A percentile compares a stretch with the other conserved stretches of the same genome.
Conservation (phyloP, 1,284 basidiomycete species). For the Xanthoconium separans region DNA sequence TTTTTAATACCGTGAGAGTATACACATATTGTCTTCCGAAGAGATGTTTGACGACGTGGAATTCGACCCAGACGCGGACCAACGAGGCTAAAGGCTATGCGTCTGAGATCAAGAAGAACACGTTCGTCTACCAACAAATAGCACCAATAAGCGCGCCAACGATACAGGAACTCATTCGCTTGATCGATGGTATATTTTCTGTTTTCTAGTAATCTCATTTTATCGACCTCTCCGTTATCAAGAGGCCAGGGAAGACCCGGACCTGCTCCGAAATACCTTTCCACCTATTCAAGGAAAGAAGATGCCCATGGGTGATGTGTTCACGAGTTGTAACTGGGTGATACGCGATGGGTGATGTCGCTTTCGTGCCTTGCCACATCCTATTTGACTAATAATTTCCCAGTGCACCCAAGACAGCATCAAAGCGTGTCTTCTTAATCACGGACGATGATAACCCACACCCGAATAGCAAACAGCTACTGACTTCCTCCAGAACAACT, state of each 20-base stretch:
- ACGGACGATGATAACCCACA: slow-evolving; percentile 84
- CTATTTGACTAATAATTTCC: background rate
- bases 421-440: slow-evolving; percentile 89
- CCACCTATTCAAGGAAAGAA: slow-evolving; percentile 56
- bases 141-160: slow-evolving; percentile 76
- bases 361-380: background rate
- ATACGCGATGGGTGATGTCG: slow-evolving; percentile 75
- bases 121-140: slow-evolving; percentile 76
- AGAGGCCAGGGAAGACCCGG: slow-evolving; percentile 61
- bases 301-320: slow-evolving; percentile 78
- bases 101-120: slow-evolving; percentile 74
- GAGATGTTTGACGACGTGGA: slow-evolving; percentile 17
- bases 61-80: slow-evolving; percentile 43
- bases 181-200: slow-evolving; percentile 63
- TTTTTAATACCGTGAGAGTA: slow-evolving; percentile 86
- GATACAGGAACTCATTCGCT: slow-evolving; percentile 69
- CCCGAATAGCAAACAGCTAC: slow-evolving; percentile 50
- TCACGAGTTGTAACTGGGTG: slow-evolving; percentile 85
- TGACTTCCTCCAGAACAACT: slow-evolving; percentile 68
- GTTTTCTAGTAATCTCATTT: background rate
- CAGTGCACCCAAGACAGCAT: slow-evolving; percentile 82
- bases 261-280: slow-evolving; percentile 54
- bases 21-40: background rate
- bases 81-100: slow-evolving; percentile 51
- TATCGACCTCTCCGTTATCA: slow-evolving; percentile 13